Evolutionary conservation across 176 grass and related monocot species (phyloP).

Genomic region (Carex littledalei): DNA sequence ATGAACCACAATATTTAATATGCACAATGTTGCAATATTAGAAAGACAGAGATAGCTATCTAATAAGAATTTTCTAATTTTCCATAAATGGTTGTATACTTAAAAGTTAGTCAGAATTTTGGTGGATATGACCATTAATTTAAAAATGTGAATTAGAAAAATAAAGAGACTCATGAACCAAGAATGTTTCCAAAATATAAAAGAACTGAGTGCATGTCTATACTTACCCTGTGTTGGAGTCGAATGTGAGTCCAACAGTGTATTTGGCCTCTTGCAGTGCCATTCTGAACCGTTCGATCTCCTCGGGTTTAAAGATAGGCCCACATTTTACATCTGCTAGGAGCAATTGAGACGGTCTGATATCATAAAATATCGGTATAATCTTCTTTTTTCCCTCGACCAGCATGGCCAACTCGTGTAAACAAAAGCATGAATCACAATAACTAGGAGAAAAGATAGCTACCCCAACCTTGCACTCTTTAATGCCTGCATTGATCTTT

Average conservation of each 20-base stretch:
- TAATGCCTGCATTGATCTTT: constrained; percentile 35
- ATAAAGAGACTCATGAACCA: background rate
- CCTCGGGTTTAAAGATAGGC: constrained; percentile 3
- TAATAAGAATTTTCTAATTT: no score
- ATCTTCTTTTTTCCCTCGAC: constrained; percentile 55
- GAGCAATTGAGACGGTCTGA: constrained; percentile 68
- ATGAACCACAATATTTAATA: no score
- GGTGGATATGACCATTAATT: background rate
- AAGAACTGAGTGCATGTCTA: background rate
- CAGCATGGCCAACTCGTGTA: constrained; percentile 57
- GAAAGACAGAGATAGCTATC: no score
- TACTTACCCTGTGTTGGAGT: constrained; percentile 54
- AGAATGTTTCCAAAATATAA: background rate
- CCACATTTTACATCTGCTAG: constrained; percentile 6
- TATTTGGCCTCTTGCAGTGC: constrained; percentile 50
- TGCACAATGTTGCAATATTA: no score
- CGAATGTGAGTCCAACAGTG: constrained; percentile 69
- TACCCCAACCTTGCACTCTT: constrained; percentile 43
- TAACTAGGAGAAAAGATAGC: constrained; percentile 61
- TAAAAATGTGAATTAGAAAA: background rate
- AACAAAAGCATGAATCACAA: constrained; percentile 66
- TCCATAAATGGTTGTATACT: no score
- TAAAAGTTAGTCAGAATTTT: background rate
- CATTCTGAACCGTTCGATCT: constrained; percentile 39
- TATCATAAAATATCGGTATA: constrained; percentile 75